A percentile compares a stretch with the other conserved stretches of the same genome.
Evolutionary conservation across 75 land plant species (phyloP).

Genomic region (Selaginella moellendorffii): DNA sequence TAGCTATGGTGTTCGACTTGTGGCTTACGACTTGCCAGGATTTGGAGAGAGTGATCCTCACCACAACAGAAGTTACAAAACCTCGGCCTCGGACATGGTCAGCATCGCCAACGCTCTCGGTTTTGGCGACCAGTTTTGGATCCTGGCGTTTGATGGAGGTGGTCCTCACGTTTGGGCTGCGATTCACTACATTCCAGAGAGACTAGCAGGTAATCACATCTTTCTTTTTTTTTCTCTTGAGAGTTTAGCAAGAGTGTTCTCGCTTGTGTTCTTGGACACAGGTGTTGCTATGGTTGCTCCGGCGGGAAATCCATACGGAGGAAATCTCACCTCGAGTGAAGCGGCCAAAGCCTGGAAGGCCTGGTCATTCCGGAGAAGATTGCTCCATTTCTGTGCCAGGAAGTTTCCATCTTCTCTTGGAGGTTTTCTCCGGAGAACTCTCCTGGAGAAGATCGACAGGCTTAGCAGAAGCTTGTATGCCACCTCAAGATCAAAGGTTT

Average conservation of each 20-base stretch:
- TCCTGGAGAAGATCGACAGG: constrained; percentile 41
- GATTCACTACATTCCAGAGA: constrained; percentile 67
- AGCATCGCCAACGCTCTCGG: constrained; percentile 52
- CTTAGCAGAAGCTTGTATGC: constrained; percentile 35
- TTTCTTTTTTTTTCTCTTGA: no score
- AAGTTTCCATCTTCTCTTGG: constrained; percentile 57
- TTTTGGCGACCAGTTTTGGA: constrained; percentile 72
- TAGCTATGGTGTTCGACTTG: constrained; percentile 74
- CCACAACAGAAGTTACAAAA: constrained; percentile 39
- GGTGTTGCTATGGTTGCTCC: constrained; percentile 81
- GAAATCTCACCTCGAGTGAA: constrained; percentile 64
- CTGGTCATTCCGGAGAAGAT: constrained; percentile 39
- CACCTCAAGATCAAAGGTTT: constrained; percentile 44
- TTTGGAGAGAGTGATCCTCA: constrained; percentile 98
- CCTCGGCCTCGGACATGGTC: constrained; percentile 71
- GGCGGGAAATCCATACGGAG: constrained; percentile 59
- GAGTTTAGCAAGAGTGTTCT: neutral
- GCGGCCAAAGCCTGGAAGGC: constrained; percentile 40
- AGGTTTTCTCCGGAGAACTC: constrained; percentile 33
- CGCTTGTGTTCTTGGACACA: neutral
- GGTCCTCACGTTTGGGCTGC: constrained; percentile 97
- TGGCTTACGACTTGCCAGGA: constrained; percentile 88
- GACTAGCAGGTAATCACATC: constrained; percentile 65
- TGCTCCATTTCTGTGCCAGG: constrained; percentile 44
- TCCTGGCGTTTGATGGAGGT: constrained; percentile 61